Evolutionary conservation across 2,329 filamentous ascomycete species (phyloP), one percentile per base, ranked within the genome.

Genomic region (Clonostachys solani): DNA sequence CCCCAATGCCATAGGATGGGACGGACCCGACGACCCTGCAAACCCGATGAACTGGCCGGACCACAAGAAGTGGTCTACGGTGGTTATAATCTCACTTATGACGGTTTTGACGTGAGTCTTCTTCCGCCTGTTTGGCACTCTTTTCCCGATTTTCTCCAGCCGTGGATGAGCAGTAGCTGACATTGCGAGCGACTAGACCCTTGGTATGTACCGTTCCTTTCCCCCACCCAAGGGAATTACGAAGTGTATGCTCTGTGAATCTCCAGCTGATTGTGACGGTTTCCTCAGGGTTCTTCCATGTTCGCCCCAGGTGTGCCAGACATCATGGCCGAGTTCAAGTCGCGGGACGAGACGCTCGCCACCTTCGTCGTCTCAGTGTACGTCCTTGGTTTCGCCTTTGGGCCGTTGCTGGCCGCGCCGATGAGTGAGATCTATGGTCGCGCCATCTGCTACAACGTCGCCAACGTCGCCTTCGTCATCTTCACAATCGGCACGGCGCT

Each of bases 241-340:
- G 8, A 4, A 10, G 23, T 29, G 23, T 29, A 29, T 29, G 23
- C 23, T 10, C 23, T 29, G 23, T 29, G 23, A 29, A 29, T 29
- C 23, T 29, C 23, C 23, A 29, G 8, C 23, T 29, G 23, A 29
- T 10, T 29, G 23, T 29, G 23, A 10, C 23, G 23, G 9, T 29
- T 29, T 10, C 18, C 47, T 45, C 56, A 80, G 1, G 56, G 51
- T 1, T 51, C 56, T 1, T 54, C 74, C 17, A 87, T 87, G 67
- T 85, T 89, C 55, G 84, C 84, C 0, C 85, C 86, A 0, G 84
- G 78, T 6, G 79, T 88, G 0, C 77, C 80, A 0, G 65, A 80
- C 4, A 69, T 89, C 1, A 78, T 87, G 72, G 45, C 55, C 8
- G 82, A 87, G 16, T 89, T 89, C 58, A 48, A 73, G 33, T 75